phyloP scores from a whole-genome alignment of 2,329 filamentous ascomycete genomes.

The Teratosphaeria nubilosa region DNA sequence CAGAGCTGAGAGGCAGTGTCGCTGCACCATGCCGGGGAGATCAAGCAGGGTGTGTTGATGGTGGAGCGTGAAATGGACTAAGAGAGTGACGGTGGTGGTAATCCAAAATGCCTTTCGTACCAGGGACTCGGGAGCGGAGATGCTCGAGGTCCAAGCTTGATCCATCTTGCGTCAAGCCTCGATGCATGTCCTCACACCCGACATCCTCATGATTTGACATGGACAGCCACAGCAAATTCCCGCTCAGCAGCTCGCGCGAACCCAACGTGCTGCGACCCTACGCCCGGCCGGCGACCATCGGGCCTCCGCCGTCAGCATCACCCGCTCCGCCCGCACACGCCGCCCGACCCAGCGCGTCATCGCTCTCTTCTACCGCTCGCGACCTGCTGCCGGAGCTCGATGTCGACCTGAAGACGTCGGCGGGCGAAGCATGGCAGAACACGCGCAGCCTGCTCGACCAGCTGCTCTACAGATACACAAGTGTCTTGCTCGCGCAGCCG shows the following conservation, averaged over 20 bases:
- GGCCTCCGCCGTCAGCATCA: slow-evolving; percentile 40
- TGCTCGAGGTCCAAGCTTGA: not conserved
- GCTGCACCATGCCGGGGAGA: not conserved
- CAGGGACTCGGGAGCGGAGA: not conserved
- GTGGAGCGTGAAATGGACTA: not conserved
- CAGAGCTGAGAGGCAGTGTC: not conserved
- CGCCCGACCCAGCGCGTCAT: slow-evolving; percentile 30
- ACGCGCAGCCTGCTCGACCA: slow-evolving; percentile 71
- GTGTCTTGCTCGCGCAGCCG: slow-evolving; percentile 80
- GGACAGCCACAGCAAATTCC: slow-evolving; percentile 12
- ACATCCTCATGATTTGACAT: not conserved
- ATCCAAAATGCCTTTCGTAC: not conserved
- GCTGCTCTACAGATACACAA: slow-evolving; percentile 84
- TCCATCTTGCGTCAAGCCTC: not conserved
- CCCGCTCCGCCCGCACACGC: slow-evolving; percentile 31
- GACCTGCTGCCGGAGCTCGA: slow-evolving; percentile 85
- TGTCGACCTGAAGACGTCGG: slow-evolving; percentile 47
- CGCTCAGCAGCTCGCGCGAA: slow-evolving; percentile 36
- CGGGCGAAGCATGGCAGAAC: slow-evolving; percentile 24
- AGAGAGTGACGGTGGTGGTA: not conserved
- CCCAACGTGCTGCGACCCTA: slow-evolving; percentile 60
- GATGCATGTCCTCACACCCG: not conserved
- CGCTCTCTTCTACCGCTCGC: slow-evolving; percentile 57
- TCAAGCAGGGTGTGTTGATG: not conserved
- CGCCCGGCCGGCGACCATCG: slow-evolving; percentile 50